Percentiles rank a stretch among this genome's conserved stretches.
phyloP scores from a whole-genome alignment of 345 rosid genomes.

The Arabidopsis thaliana region TAIR10.1 NC_003075.7:13473501-13474000 shows the following conservation, averaged over 20 bases:
- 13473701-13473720: not conserved
- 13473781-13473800: constrained; percentile 31
- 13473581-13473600: not conserved
- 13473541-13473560: not conserved
- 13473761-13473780: constrained; percentile 1
- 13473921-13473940: constrained; percentile 72
- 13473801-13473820: constrained; percentile 46
- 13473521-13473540: not conserved
- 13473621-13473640: constrained; percentile 19
- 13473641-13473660: constrained; percentile 21
- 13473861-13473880: constrained; percentile 76
- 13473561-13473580: constrained; percentile 20
- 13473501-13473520: too few relatives aligned
- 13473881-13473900: constrained; percentile 79
- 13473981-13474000: not conserved
- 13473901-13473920: constrained; percentile 76
- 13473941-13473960: constrained; percentile 60
- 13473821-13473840: constrained; percentile 56
- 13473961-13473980: constrained; percentile 1
- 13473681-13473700: not conserved
- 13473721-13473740: not conserved
- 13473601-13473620: constrained; percentile 7
- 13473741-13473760: not conserved
- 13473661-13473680: constrained; percentile 7
- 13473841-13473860: constrained; percentile 85